phyloP scores from a whole-genome alignment of 1,284 basidiomycete species.

The Ustilago bromivora region DNA sequence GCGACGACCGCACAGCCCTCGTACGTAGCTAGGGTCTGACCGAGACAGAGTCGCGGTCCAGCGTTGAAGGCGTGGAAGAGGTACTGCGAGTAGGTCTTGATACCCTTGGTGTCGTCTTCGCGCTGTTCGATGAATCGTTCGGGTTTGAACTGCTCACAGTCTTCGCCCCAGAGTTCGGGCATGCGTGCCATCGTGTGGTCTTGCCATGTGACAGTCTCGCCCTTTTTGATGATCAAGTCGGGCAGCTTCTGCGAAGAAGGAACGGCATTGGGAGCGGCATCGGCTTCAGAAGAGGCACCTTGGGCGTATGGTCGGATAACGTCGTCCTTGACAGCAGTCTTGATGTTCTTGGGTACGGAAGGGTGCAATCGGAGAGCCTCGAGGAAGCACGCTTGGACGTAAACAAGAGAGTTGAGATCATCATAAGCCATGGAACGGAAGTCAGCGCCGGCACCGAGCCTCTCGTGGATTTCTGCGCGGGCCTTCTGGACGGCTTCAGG shows the following conservation, averaged over 20 bases:
- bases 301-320: constrained; percentile 56
- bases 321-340: constrained; percentile 54
- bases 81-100: constrained; percentile 71
- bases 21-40: constrained; percentile 65
- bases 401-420: constrained; percentile 46
- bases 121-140: constrained; percentile 64
- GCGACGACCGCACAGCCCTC: constrained; percentile 52
- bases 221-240: constrained; percentile 51
- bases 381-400: constrained; percentile 55
- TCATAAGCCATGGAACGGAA: constrained; percentile 55
- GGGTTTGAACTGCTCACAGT: constrained; percentile 67
- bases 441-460: constrained; percentile 31
- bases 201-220: constrained; percentile 50
- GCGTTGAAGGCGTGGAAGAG: constrained; percentile 68
- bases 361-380: constrained; percentile 62
- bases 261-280: constrained; percentile 42
- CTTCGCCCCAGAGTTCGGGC: constrained; percentile 62
- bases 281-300: constrained; percentile 21
- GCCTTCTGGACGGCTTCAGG: constrained; percentile 41
- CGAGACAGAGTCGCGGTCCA: constrained; percentile 66
- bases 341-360: constrained; percentile 61
- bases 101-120: constrained; percentile 66
- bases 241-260: constrained; percentile 39
- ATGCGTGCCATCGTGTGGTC: constrained; percentile 61
- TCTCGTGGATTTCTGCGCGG: constrained; percentile 51